Evolutionary conservation across 192 early-diverging fungal genomes (phyloP).

Genomic region (Globomyces pollinis-pini): DNA sequence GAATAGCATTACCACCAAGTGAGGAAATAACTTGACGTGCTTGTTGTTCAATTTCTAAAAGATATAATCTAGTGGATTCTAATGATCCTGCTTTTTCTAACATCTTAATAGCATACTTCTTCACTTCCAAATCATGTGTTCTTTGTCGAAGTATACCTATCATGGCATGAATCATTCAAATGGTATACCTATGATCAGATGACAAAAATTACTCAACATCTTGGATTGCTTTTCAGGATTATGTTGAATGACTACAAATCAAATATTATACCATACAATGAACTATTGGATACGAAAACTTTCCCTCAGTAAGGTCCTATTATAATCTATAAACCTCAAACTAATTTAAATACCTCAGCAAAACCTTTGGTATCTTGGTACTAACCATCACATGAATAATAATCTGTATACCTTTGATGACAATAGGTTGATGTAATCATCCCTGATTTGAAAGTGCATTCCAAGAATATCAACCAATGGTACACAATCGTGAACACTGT

Average conservation of each 20-base stretch:
- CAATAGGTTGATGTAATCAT: conserved; percentile 90
- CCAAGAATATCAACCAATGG: conserved; percentile 89
- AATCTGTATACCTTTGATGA: no score
- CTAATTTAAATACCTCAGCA: no score
- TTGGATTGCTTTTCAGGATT: conserved; percentile 40
- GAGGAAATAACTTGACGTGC: conserved; percentile 55
- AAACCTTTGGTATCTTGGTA: conserved; percentile 94
- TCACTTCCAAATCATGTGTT: conserved; percentile 72
- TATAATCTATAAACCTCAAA: no score
- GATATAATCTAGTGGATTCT: conserved; percentile 62
- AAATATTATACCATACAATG: conserved; percentile 68
- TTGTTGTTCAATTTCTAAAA: conserved; percentile 55
- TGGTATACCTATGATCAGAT: conserved; percentile 4
- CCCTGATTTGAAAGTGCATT: conserved; percentile 92
- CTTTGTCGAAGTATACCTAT: conserved; percentile 82
- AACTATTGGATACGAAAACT: conserved; percentile 94
- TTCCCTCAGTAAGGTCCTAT: conserved; percentile 98
- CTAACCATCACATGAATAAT: no score
- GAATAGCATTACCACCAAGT: conserved; percentile 70
- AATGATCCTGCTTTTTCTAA: conserved; percentile 74
- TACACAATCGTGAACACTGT: background rate
- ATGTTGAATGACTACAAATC: background rate
- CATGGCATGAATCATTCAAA: no score
- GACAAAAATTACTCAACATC: conserved; percentile 56
- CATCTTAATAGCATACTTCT: conserved; percentile 75